Conservation (phyloP, 148 eudicot species). For the Gaultheria prostrata region DNA sequence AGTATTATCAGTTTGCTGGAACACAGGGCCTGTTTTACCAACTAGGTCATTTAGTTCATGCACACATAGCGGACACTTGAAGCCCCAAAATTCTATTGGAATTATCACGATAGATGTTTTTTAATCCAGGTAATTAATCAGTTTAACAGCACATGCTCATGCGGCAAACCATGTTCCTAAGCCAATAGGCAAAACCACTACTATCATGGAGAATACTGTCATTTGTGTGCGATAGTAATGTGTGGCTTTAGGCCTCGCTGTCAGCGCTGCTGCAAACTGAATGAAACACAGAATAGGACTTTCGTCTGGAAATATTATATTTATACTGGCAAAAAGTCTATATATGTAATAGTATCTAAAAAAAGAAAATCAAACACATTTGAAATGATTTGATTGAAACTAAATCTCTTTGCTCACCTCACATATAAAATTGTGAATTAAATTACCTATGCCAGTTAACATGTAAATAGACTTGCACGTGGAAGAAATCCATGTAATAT, state of each 20-base stretch:
- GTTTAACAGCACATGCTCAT: background rate
- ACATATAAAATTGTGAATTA: background rate
- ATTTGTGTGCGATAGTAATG: background rate
- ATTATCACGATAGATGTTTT: background rate
- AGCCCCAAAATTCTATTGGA: background rate
- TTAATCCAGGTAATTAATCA: background rate
- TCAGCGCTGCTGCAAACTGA: background rate
- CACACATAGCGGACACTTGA: background rate
- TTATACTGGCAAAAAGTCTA: background rate
- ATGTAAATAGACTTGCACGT: background rate
- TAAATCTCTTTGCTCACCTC: background rate
- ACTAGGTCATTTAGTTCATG: background rate
- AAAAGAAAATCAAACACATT: background rate
- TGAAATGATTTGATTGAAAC: background rate
- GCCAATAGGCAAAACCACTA: background rate
- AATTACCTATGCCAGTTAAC: background rate
- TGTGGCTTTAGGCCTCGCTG: background rate
- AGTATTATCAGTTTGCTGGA: slow-evolving; percentile 39
- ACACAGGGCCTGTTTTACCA: slow-evolving; percentile 23
- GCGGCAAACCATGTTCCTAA: background rate
- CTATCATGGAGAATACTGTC: background rate
- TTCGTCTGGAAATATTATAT: background rate
- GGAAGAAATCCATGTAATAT: background rate
- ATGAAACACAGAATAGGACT: background rate
- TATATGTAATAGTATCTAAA: background rate